Percentiles rank a stretch among this genome's conserved stretches.
These are phyloP conservation scores for Neurospora sp. DNA, from an alignment of 495 filamentous ascomycete species.

Conservation along the genomic window DNA sequence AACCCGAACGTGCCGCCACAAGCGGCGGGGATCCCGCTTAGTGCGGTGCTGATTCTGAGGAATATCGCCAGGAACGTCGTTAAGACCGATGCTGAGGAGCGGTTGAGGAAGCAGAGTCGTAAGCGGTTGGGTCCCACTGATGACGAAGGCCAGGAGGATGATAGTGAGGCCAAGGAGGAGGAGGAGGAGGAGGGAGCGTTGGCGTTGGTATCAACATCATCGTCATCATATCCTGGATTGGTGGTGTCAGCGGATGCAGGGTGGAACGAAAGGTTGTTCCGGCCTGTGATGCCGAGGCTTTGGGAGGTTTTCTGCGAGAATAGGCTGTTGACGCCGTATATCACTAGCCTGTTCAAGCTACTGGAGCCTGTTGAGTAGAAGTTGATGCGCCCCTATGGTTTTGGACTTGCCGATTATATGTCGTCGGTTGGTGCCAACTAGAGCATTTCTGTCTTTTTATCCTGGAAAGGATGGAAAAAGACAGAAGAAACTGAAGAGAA, in stretches of 20 bases:
- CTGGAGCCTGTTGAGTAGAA: slow-evolving; percentile 4
- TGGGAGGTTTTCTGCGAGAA: slow-evolving; percentile 48
- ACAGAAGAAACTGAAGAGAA: not conserved
- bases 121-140: not conserved
- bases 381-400: not conserved
- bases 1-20: slow-evolving; percentile 45
- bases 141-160: slow-evolving; percentile 5
- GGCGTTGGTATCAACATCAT: not conserved
- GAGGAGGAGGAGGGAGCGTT: not conserved
- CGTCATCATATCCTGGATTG: not conserved
- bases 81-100: slow-evolving; percentile 44
- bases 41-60: slow-evolving; percentile 72
- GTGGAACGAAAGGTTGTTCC: slow-evolving; percentile 42
- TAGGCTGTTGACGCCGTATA: slow-evolving; percentile 28
- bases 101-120: slow-evolving; percentile 38
- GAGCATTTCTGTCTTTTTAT: not conserved
- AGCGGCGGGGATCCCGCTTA: slow-evolving; percentile 74
- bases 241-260: slow-evolving; percentile 18
- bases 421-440: not conserved
- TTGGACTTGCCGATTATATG: not conserved
- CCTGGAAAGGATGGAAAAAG: not conserved
- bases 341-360: slow-evolving; percentile 19
- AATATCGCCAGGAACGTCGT: slow-evolving; percentile 76
- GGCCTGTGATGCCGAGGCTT: slow-evolving; percentile 36
- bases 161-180: slow-evolving; percentile 33